These are phyloP conservation scores for Triadica sebifera DNA, from an alignment of 345 rosid genomes.

Conservation along the genomic window DNA sequence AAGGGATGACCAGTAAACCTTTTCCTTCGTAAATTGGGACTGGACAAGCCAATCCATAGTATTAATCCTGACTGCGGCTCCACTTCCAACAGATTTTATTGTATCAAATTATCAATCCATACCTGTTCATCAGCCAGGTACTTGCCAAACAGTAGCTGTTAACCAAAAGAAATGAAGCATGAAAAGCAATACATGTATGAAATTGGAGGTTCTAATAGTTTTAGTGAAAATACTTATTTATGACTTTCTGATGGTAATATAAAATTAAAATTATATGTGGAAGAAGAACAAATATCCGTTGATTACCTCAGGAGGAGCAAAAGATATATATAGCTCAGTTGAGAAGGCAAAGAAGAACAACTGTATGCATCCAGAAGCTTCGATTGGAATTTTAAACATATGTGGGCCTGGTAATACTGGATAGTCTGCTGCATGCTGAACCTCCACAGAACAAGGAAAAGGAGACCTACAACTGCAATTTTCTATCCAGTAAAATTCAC, in stretches of 20 bases:
- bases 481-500: background rate
- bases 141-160: constrained; percentile 70
- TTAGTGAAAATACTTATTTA: too few species aligned
- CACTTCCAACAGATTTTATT: constrained; percentile 58
- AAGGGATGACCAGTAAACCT: constrained; percentile 74
- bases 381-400: constrained; percentile 40
- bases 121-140: constrained; percentile 76
- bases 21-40: constrained; percentile 53
- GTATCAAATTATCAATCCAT: constrained; percentile 86
- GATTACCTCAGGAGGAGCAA: constrained; percentile 89
- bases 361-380: constrained; percentile 38
- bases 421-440: constrained; percentile 62
- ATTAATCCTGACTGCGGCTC: constrained; percentile 63
- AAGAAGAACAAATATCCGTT: background rate
- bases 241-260: background rate
- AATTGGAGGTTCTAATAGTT: background rate
- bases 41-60: constrained; percentile 98
- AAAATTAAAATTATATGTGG: constrained; percentile 9
- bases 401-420: constrained; percentile 60
- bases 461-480: constrained; percentile 47
- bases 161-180: constrained; percentile 16
- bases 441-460: constrained; percentile 52
- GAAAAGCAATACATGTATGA: background rate
- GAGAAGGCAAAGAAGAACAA: constrained; percentile 32
- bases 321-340: constrained; percentile 71